A percentile compares a stretch with the other conserved stretches of the same genome.
phyloP scores from a whole-genome alignment of 805 yeast species.

The Kodamaea leandrae region DNA sequence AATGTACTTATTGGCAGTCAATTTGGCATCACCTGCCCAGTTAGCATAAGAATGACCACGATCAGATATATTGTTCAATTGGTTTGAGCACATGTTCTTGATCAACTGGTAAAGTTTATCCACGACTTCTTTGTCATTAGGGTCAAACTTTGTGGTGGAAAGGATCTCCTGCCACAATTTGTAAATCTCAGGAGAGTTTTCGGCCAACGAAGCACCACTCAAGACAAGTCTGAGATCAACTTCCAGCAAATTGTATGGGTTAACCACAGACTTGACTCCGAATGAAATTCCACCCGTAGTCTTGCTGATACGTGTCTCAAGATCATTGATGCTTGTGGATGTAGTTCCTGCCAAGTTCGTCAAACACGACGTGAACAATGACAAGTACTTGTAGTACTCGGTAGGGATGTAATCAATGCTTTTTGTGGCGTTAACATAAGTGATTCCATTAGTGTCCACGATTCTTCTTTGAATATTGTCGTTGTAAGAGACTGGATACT shows the following conservation, averaged over 20 bases:
- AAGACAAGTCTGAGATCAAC: slow-evolving; percentile 55
- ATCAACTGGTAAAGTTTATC: slow-evolving; percentile 73
- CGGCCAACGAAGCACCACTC: slow-evolving; percentile 67
- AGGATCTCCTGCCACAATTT: slow-evolving; percentile 70
- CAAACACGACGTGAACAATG: slow-evolving; percentile 74
- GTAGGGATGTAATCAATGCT: slow-evolving; percentile 58
- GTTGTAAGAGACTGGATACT: slow-evolving; percentile 26
- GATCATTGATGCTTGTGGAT: slow-evolving; percentile 63
- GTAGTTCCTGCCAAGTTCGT: slow-evolving; percentile 83
- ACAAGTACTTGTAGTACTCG: slow-evolving; percentile 64
- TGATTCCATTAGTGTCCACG: slow-evolving; percentile 77
- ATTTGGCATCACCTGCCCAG: slow-evolving; percentile 58
- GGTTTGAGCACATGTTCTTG: slow-evolving; percentile 71
- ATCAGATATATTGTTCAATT: slow-evolving; percentile 76
- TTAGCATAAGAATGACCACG: slow-evolving; percentile 85
- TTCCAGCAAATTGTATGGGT: slow-evolving; percentile 47
- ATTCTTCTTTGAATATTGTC: slow-evolving; percentile 43
- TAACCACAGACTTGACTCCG: slow-evolving; percentile 53
- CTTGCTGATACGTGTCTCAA: slow-evolving; percentile 81
- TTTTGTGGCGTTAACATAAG: slow-evolving; percentile 70
- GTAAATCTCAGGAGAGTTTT: slow-evolving; percentile 58
- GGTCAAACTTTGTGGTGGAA: slow-evolving; percentile 62
- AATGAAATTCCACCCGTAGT: slow-evolving; percentile 83
- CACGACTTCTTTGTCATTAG: slow-evolving; percentile 36
- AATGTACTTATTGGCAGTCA: slow-evolving; percentile 59